These are phyloP conservation scores for Colletotrichum sp. DNA, from an alignment of 2,329 filamentous ascomycete genomes.

Conservation along the genomic window DNA sequence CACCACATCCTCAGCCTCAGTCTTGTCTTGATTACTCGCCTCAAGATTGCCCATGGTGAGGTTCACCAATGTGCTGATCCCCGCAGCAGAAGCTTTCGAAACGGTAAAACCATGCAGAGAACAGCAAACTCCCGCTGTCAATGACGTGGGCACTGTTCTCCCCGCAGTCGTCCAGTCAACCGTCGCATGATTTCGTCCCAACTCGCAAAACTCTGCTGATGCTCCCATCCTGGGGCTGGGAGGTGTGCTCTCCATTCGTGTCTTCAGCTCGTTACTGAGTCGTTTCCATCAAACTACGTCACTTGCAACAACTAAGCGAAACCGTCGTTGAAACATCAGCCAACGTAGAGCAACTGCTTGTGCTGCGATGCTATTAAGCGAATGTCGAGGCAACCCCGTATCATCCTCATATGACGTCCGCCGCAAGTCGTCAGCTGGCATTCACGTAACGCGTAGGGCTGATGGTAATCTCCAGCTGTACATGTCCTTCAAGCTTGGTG, in stretches of 20 bases:
- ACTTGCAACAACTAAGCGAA: background rate
- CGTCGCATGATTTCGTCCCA: slow-evolving; percentile 16
- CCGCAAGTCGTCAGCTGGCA: background rate
- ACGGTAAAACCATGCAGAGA: slow-evolving; percentile 3
- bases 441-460: background rate
- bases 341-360: background rate
- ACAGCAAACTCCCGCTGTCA: slow-evolving; percentile 21
- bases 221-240: background rate
- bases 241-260: background rate
- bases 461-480: background rate
- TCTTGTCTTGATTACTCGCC: background rate
- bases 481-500: background rate
- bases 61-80: background rate
- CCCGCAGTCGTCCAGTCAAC: slow-evolving; percentile 9
- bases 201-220: slow-evolving; percentile 1
- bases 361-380: background rate
- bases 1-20: background rate
- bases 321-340: background rate
- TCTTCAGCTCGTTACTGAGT: background rate
- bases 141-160: background rate
- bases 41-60: background rate
- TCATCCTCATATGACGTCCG: too few species aligned
- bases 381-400: background rate
- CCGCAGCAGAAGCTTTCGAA: background rate
- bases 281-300: background rate